Conservation (phyloP, 495 filamentous ascomycete species). For the Aspergillus asperescens region DNA sequence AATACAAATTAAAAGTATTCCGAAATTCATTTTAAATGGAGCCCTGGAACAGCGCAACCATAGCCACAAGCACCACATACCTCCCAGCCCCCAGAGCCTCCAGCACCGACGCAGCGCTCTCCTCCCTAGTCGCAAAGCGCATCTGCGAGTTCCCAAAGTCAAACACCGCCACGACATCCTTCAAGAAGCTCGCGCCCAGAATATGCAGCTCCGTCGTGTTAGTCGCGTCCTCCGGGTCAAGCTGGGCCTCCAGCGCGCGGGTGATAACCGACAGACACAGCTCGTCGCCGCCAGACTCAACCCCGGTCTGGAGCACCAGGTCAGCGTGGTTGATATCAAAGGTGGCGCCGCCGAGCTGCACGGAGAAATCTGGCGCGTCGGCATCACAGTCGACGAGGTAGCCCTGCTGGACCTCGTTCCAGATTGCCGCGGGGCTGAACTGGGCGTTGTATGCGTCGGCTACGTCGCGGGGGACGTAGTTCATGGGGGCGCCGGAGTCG, state of each 20-base stretch:
- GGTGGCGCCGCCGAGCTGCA: slow-evolving; percentile 42
- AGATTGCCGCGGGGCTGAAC: slow-evolving; percentile 51
- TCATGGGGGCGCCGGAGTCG: slow-evolving; percentile 65
- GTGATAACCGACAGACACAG: background rate
- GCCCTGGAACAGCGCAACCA: background rate
- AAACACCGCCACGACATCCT: slow-evolving; percentile 67
- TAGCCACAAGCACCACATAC: background rate
- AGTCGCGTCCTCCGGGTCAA: slow-evolving; percentile 14
- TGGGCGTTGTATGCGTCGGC: slow-evolving; percentile 54
- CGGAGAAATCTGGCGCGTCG: slow-evolving; percentile 46
- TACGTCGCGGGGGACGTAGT: slow-evolving; percentile 52
- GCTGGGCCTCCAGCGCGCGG: slow-evolving; percentile 23
- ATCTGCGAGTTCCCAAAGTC: slow-evolving; percentile 54
- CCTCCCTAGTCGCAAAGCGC: slow-evolving; percentile 32
- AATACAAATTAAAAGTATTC: background rate
- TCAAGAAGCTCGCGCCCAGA: slow-evolving; percentile 67
- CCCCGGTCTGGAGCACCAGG: slow-evolving; percentile 41
- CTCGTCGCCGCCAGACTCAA: slow-evolving; percentile 13
- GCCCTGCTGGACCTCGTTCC: slow-evolving; percentile 36
- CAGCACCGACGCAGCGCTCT: background rate
- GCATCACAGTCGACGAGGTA: slow-evolving; percentile 61
- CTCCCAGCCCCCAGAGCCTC: background rate
- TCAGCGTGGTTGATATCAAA: slow-evolving; percentile 49
- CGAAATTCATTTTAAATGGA: background rate
- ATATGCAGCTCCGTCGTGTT: slow-evolving; percentile 41